Evolutionary conservation across 2,329 filamentous ascomycete species (phyloP).

Genomic region (Aspergillus sp.): DNA sequence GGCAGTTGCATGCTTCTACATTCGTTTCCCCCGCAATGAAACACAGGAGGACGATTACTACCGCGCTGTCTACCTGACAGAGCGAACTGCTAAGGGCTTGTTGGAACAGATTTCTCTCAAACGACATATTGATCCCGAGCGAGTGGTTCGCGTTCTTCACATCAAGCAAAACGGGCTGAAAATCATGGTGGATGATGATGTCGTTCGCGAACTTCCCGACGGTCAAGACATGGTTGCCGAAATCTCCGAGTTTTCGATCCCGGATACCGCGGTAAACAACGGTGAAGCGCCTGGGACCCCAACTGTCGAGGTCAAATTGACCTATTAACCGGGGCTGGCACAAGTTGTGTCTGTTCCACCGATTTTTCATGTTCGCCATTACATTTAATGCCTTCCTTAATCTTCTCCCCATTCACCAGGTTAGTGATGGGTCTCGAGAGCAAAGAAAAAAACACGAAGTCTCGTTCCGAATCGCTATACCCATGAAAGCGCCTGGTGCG

Average conservation of each 20-base stretch:
- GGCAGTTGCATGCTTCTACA: slow-evolving; percentile 81
- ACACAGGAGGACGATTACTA: slow-evolving; percentile 60
- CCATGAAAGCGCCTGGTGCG: slow-evolving; percentile 14
- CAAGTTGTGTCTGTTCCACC: no score
- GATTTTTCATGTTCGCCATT: neutral
- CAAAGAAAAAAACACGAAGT: no score
- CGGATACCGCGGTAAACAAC: slow-evolving; percentile 5
- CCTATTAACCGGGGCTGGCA: slow-evolving; percentile 42
- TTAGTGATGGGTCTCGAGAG: no score
- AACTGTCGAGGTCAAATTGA: slow-evolving; percentile 50
- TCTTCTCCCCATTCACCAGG: neutral
- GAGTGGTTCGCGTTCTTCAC: slow-evolving; percentile 66
- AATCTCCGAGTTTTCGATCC: slow-evolving; percentile 52
- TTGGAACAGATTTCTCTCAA: slow-evolving; percentile 69
- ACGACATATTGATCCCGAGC: slow-evolving; percentile 70
- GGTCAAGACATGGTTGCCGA: slow-evolving; percentile 82
- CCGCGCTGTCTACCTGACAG: slow-evolving; percentile 77
- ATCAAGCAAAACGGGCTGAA: slow-evolving; percentile 70
- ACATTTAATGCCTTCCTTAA: slow-evolving; percentile 1
- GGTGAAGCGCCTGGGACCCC: neutral
- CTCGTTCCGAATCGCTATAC: no score
- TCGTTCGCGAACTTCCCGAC: slow-evolving; percentile 76
- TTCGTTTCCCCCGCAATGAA: slow-evolving; percentile 55
- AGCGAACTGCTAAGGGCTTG: slow-evolving; percentile 71
- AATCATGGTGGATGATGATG: slow-evolving; percentile 85